Conservation (phyloP, 1,284 basidiomycete species). For the Moesziomyces antarcticus region DNA sequence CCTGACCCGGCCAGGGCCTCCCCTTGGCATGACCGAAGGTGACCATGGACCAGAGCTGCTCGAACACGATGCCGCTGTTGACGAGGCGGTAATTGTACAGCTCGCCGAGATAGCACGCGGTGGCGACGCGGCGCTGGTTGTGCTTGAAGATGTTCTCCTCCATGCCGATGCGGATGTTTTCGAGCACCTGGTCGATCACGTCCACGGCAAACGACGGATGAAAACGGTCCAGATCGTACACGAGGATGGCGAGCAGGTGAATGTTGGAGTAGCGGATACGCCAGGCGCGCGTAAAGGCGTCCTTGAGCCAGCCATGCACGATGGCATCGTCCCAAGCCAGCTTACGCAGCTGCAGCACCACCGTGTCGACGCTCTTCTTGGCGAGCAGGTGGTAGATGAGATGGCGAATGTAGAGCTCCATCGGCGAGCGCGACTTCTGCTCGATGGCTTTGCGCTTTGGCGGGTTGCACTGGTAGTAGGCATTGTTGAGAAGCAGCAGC, state of each 20-base stretch:
- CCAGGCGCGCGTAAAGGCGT: conserved; percentile 94
- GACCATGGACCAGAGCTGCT: conserved; percentile 92
- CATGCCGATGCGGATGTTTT: conserved; percentile 88
- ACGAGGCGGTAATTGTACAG: conserved; percentile 96
- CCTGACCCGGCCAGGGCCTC: conserved; percentile 82
- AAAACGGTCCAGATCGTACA: conserved; percentile 91
- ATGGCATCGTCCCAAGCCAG: conserved; percentile 89
- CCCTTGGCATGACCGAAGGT: conserved; percentile 96
- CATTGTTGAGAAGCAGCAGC: conserved; percentile 90
- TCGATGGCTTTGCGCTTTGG: conserved; percentile 88
- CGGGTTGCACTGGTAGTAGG: conserved; percentile 99
- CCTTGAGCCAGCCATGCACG: conserved; percentile 71
- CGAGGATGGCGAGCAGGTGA: conserved; percentile 89
- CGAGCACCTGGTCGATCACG: conserved; percentile 92
- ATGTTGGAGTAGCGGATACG: conserved; percentile 93
- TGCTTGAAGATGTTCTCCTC: conserved; percentile 91
- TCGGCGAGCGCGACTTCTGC: conserved; percentile 84
- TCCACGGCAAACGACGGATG: conserved; percentile 87
- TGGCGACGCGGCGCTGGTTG: conserved; percentile 91
- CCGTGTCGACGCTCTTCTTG: conserved; percentile 91
- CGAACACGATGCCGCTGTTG: conserved; percentile 88
- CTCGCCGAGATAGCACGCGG: conserved; percentile 93
- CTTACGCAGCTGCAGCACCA: conserved; percentile 88
- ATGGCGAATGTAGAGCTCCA: conserved; percentile 92
- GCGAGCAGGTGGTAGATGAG: conserved; percentile 89